Conservation (phyloP, 345 rosid species). For the Bruguiera gymnorhiza region DNA sequence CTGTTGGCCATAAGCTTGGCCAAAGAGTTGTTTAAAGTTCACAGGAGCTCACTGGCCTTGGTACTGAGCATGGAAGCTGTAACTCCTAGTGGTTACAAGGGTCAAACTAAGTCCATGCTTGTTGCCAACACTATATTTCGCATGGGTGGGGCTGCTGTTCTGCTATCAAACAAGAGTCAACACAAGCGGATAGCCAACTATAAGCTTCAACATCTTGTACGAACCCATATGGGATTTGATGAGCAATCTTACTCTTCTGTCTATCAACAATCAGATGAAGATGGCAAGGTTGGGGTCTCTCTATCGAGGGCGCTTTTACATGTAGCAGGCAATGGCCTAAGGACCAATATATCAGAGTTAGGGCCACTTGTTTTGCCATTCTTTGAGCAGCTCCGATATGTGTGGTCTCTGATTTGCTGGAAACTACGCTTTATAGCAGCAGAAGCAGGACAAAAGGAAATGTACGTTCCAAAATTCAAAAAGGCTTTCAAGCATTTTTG, state of each 20-base stretch:
- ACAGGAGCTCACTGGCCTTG: constrained; percentile 43
- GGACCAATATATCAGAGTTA: constrained; percentile 43
- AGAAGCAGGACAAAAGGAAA: constrained; percentile 11
- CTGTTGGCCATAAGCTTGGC: constrained; percentile 46
- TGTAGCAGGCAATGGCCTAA: constrained; percentile 48
- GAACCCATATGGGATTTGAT: constrained; percentile 56
- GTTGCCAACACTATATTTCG: constrained; percentile 51
- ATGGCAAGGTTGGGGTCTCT: constrained; percentile 48
- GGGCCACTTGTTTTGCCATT: constrained; percentile 53
- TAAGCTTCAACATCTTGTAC: constrained; percentile 52
- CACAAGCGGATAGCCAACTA: constrained; percentile 41
- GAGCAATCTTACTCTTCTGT: constrained; percentile 44
- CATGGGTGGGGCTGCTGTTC: constrained; percentile 59
- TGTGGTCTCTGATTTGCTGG: constrained; percentile 26
- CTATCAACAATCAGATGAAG: constrained; percentile 43
- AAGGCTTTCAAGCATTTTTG: constrained; percentile 63
- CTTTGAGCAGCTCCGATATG: constrained; percentile 46
- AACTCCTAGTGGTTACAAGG: constrained; percentile 39
- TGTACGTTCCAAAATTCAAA: constrained; percentile 48
- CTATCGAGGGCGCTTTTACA: constrained; percentile 44
- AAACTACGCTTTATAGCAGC: constrained; percentile 19
- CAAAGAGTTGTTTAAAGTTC: constrained; percentile 52
- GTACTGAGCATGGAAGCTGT: constrained; percentile 61
- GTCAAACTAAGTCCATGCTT: constrained; percentile 51
- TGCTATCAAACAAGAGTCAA: constrained; percentile 50